phyloP scores from a whole-genome alignment of 371 early-diverging fungal genomes.

The Chytridiales sp. region DNA sequence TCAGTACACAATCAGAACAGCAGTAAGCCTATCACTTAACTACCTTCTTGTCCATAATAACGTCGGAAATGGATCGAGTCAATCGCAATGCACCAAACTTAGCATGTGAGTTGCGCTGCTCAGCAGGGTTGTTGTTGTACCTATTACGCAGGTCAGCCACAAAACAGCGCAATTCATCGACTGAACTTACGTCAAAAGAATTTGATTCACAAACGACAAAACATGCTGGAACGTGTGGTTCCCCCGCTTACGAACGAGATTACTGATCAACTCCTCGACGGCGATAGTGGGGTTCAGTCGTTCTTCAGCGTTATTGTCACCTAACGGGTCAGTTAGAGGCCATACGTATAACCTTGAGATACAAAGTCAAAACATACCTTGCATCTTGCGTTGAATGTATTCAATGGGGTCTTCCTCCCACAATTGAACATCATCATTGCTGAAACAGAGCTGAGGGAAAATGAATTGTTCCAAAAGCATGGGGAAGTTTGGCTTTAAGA shows the following conservation, averaged over 20 bases:
- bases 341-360: no score
- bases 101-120: slow-evolving; percentile 64
- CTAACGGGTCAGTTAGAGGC: no score
- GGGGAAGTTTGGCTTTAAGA: slow-evolving; percentile 78
- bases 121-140: slow-evolving; percentile 60
- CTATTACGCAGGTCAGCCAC: slow-evolving; percentile 26
- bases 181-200: slow-evolving; percentile 40
- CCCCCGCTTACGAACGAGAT: slow-evolving; percentile 71
- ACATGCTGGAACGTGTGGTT: slow-evolving; percentile 64
- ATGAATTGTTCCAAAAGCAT: slow-evolving; percentile 76
- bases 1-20: background rate
- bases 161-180: background rate
- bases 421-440: slow-evolving; percentile 74
- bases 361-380: no score
- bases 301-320: slow-evolving; percentile 16
- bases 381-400: slow-evolving; percentile 80
- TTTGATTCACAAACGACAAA: slow-evolving; percentile 61
- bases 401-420: slow-evolving; percentile 91
- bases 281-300: slow-evolving; percentile 63
- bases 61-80: slow-evolving; percentile 58
- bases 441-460: slow-evolving; percentile 86
- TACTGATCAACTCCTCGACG: slow-evolving; percentile 68
- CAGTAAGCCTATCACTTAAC: background rate
- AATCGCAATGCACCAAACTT: slow-evolving; percentile 89
- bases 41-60: slow-evolving; percentile 26